phyloP scores from a whole-genome alignment of 148 eudicot genomes.

The Rhododendron ovatum region DNA sequence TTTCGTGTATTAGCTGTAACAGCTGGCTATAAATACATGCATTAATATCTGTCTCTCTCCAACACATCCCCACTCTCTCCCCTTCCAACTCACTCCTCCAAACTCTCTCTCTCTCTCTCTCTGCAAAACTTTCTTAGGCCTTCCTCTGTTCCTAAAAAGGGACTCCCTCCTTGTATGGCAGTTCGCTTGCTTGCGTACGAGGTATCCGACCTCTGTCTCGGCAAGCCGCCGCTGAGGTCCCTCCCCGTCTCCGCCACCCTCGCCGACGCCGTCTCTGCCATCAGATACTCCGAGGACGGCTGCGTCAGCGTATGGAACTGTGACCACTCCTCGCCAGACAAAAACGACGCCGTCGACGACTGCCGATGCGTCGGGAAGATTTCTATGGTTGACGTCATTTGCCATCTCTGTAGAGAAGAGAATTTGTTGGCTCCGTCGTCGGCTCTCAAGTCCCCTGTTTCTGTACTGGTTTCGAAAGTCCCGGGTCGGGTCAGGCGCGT shows the following conservation, averaged over 20 bases:
- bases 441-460: constrained; percentile 65
- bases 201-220: constrained; percentile 82
- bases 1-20: neutral
- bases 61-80: neutral
- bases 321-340: constrained; percentile 14
- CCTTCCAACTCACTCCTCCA: neutral
- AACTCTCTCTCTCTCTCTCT: neutral
- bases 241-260: constrained; percentile 52
- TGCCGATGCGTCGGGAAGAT: constrained; percentile 71
- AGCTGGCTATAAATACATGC: neutral
- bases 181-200: constrained; percentile 45
- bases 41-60: neutral
- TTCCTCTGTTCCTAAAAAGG: neutral
- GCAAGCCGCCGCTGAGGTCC: constrained; percentile 74
- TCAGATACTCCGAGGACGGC: constrained; percentile 47
- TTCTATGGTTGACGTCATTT: constrained; percentile 69
- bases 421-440: constrained; percentile 44
- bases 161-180: constrained; percentile 64
- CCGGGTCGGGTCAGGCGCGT: constrained; percentile 48
- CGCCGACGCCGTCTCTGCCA: constrained; percentile 51
- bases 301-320: constrained; percentile 72
- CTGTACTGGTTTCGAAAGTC: constrained; percentile 32
- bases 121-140: neutral
- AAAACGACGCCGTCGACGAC: neutral
- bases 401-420: constrained; percentile 51